Evolutionary conservation across 805 yeast genomes (phyloP), one percentile per base, ranked within the genome.

Genomic region (Candida pini): DNA sequence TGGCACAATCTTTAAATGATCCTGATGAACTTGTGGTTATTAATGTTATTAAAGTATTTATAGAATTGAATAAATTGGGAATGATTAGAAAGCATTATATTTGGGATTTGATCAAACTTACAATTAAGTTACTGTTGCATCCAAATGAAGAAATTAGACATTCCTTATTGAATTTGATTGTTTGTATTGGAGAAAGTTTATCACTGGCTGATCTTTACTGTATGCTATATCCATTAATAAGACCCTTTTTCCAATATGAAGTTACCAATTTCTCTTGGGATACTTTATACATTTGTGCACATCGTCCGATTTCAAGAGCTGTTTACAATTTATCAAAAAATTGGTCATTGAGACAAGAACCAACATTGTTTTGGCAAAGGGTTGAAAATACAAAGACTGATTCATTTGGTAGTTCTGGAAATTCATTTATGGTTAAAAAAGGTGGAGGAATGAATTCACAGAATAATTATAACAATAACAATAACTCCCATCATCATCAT

Each of bases 71-170:
- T 16, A 71, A 66, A 25, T 55, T 80, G 16, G 86, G 85, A 0
- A 50, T 83, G 21, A 61, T 83, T 5, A 59, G 71, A 18, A 64
- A 67, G 33, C 63, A 63, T 5, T 66, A 66, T 32, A 56, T 73
- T 22, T 76, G 81, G 73, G 83, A 77, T 40, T 56, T 81, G 4
- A 58, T 78, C 13, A 59, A 61, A 3, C 60, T 66, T 3, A 63
- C 75, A 0, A 61, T 78, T 3, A 74, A 77, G 36, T 67, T 90
- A 18, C 51, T 83, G 0, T 56, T 89, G 7, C 97, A 89, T 52
- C 97, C 97, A 0, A 89, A 87, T 55, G 81, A 76, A 34, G 80
- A 94, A 78, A 80, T 90, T 9, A 60, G 95, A 25, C 86, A 84
- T 43, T 71, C 81, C 2, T 73, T 82, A 0, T 49, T 87, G 28